Evolutionary conservation across 1,139 yeast species (phyloP).

Genomic region (Geotrichum cucujoidarum): DNA sequence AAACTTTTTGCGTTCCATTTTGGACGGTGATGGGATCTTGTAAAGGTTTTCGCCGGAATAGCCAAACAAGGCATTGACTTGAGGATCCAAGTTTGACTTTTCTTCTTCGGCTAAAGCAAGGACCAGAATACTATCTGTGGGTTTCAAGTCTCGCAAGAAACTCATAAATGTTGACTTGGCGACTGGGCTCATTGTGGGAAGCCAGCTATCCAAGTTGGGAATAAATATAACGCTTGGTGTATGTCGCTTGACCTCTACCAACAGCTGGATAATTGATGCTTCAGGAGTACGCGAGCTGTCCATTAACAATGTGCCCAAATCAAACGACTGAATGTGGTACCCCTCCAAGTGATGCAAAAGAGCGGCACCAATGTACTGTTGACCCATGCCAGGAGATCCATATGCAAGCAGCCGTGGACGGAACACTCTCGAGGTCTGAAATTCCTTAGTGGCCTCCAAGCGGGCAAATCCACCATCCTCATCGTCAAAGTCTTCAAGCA

Average conservation of each 20-base stretch:
- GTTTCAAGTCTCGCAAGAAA: conserved; percentile 59
- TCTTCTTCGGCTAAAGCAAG: conserved; percentile 55
- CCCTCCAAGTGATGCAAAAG: conserved; percentile 81
- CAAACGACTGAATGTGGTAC: conserved; percentile 81
- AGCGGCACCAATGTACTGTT: conserved; percentile 83
- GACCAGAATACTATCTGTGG: conserved; percentile 69
- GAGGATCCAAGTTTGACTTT: conserved; percentile 36
- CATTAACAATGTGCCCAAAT: conserved; percentile 69
- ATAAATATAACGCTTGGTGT: conserved; percentile 82
- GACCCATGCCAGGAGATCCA: conserved; percentile 81
- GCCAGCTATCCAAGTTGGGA: conserved; percentile 82
- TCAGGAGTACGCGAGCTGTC: conserved; percentile 84
- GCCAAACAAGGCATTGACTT: conserved; percentile 50
- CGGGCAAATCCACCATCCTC: conserved; percentile 63
- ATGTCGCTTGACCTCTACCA: conserved; percentile 84
- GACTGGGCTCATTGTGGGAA: conserved; percentile 57
- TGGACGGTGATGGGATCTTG: conserved; percentile 43
- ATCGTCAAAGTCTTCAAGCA: conserved; percentile 55
- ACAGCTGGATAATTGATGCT: conserved; percentile 74
- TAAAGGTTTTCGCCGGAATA: conserved; percentile 46
- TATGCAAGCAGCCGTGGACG: conserved; percentile 74
- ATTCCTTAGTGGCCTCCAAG: conserved; percentile 55
- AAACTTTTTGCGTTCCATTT: conserved; percentile 47
- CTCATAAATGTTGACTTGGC: conserved; percentile 71
- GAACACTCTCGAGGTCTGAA: conserved; percentile 61